Conservation (phyloP, 1,139 yeast genomes). For the Lodderomyces beijingensis region DNA sequence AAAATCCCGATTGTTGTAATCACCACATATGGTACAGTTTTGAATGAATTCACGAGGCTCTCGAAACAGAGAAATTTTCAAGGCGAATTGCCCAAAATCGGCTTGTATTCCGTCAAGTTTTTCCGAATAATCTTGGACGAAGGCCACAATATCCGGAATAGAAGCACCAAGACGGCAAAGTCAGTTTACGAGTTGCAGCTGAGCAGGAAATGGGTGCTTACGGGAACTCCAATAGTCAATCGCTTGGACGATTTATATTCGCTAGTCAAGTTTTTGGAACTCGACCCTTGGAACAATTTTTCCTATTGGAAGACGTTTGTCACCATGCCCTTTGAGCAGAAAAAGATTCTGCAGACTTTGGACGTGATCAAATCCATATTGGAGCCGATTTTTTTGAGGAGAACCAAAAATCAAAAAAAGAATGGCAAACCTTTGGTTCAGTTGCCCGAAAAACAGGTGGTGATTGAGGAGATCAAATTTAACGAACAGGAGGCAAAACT, state of each 20-base stretch:
- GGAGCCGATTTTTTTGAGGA: constrained; percentile 76
- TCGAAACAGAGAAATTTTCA: constrained; percentile 26
- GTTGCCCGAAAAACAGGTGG: constrained; percentile 72
- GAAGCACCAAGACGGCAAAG: constrained; percentile 75
- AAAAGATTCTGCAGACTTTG: constrained; percentile 66
- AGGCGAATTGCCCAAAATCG: constrained; percentile 37
- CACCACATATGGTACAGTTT: constrained; percentile 87
- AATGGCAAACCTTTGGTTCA: constrained; percentile 75
- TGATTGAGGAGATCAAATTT: constrained; percentile 63
- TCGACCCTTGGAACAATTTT: constrained; percentile 89
- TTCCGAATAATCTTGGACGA: constrained; percentile 84
- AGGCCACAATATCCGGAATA: constrained; percentile 85
- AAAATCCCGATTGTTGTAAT: constrained; percentile 68
- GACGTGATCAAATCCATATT: constrained; percentile 80
- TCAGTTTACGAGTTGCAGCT: constrained; percentile 67
- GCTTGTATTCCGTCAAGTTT: constrained; percentile 70
- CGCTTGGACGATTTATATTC: constrained; percentile 83
- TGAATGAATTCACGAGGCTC: constrained; percentile 58
- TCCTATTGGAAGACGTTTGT: constrained; percentile 88
- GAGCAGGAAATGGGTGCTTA: constrained; percentile 75
- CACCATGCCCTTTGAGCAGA: constrained; percentile 75
- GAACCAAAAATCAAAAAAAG: constrained; percentile 80
- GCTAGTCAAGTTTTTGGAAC: constrained; percentile 63
- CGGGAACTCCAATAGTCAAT: constrained; percentile 94
- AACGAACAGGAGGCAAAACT: constrained; percentile 61